Percentiles rank a stretch among this genome's conserved stretches.
These are phyloP conservation scores for Polytolypa hystricis DNA, from an alignment of 2,329 filamentous ascomycete genomes.

Conservation along the genomic window DNA sequence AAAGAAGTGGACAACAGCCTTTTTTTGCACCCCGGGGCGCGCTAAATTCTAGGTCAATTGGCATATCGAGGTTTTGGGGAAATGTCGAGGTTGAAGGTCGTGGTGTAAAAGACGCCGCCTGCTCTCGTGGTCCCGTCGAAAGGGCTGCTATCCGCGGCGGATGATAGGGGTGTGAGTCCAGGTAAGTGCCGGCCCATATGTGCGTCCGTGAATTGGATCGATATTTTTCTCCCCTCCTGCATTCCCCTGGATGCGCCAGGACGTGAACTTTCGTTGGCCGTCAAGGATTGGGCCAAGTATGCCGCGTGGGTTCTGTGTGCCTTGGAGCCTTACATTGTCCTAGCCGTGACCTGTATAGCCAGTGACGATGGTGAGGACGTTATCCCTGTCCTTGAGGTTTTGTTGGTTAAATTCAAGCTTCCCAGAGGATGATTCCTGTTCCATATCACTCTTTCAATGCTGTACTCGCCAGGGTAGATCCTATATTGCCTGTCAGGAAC, in stretches of 20 bases:
- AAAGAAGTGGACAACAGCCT: constrained; percentile 37
- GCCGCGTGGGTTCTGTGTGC: constrained; percentile 49
- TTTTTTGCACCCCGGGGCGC: not conserved
- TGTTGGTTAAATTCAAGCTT: constrained; percentile 42
- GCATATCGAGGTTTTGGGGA: constrained; percentile 19
- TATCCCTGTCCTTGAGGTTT: constrained; percentile 38
- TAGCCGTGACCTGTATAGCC: constrained; percentile 65
- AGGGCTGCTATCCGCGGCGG: constrained; percentile 28
- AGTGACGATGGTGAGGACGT: constrained; percentile 57
- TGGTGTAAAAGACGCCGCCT: not conserved
- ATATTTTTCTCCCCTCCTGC: constrained; percentile 44
- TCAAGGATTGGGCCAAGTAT: constrained; percentile 37
- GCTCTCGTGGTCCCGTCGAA: constrained; percentile 24
- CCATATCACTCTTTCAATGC: not conserved
- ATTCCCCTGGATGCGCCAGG: constrained; percentile 50
- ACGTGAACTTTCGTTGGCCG: constrained; percentile 24
- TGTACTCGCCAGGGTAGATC: constrained; percentile 21
- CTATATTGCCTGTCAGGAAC: too few species aligned
- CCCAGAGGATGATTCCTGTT: not conserved
- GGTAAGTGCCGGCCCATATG: constrained; percentile 1
- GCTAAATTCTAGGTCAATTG: not conserved
- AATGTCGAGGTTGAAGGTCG: constrained; percentile 27
- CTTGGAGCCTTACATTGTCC: constrained; percentile 47
- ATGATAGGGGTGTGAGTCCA: constrained; percentile 37
- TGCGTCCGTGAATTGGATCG: constrained; percentile 43